Evolutionary conservation across 2,329 filamentous ascomycete genomes (phyloP).

Genomic region (Colletotrichum sp.): DNA sequence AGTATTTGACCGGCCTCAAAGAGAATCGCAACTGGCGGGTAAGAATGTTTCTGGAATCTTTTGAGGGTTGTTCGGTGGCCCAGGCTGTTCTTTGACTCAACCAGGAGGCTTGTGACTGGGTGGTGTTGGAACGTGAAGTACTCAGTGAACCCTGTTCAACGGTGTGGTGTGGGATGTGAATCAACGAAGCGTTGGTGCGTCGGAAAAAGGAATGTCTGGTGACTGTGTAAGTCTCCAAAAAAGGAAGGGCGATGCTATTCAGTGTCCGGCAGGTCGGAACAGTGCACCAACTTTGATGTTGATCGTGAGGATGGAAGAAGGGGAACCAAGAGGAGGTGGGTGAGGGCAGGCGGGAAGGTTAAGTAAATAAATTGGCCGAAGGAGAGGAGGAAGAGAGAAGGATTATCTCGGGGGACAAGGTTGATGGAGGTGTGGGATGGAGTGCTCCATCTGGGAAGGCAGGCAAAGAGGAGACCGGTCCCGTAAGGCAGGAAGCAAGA

Average conservation of each 20-base stretch:
- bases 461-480: background rate
- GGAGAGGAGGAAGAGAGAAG: background rate
- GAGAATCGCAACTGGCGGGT: background rate
- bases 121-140: background rate
- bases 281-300: slow-evolving; percentile 4
- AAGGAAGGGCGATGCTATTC: slow-evolving; percentile 20
- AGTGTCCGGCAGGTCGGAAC: background rate
- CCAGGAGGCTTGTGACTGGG: slow-evolving; percentile 3
- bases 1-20: slow-evolving; percentile 9
- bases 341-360: background rate
- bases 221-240: slow-evolving; percentile 12
- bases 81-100: slow-evolving; percentile 16
- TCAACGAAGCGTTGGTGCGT: background rate
- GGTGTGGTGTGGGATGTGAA: slow-evolving; percentile 4
- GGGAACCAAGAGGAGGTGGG: background rate
- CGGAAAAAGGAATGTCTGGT: slow-evolving; percentile 21
- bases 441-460: background rate
- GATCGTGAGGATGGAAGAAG: background rate
- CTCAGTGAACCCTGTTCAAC: slow-evolving; percentile 15
- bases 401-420: background rate
- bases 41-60: slow-evolving; percentile 2
- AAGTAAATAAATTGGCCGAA: background rate
- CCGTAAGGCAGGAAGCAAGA: background rate
- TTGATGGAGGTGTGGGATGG: background rate
- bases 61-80: background rate